Evolutionary conservation across 495 filamentous ascomycete genomes (phyloP).

Genomic region (Xylaria cubensis): DNA sequence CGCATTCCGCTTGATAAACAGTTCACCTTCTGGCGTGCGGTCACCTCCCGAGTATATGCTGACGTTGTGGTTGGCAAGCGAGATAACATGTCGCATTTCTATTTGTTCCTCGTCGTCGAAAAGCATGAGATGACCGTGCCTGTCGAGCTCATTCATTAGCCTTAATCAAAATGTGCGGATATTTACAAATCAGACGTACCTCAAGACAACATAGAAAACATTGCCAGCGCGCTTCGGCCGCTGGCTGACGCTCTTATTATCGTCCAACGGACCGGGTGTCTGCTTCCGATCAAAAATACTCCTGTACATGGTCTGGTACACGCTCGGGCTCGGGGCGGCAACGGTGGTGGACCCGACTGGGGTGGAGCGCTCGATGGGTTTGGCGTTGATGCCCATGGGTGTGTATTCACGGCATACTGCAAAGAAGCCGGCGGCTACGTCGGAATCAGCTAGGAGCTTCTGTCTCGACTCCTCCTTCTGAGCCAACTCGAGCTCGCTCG

Average conservation of each 20-base stretch:
- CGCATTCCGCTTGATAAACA: constrained; percentile 95
- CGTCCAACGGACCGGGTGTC: constrained; percentile 55
- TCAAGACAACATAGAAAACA: constrained; percentile 91
- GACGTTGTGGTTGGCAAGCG: constrained; percentile 84
- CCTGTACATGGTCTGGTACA: constrained; percentile 97
- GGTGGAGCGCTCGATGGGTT: constrained; percentile 86
- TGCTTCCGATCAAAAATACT: constrained; percentile 90
- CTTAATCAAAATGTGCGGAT: neutral
- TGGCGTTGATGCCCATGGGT: constrained; percentile 87
- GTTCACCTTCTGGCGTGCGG: constrained; percentile 84
- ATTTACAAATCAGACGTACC: constrained; percentile 57
- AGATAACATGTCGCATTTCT: constrained; percentile 94
- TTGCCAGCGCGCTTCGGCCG: constrained; percentile 77
- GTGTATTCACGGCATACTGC: constrained; percentile 92
- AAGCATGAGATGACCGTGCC: constrained; percentile 95
- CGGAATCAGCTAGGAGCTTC: constrained; percentile 62
- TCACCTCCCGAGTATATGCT: constrained; percentile 84
- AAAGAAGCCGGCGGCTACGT: constrained; percentile 92
- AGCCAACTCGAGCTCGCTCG: constrained; percentile 51
- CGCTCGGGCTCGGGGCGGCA: constrained; percentile 80
- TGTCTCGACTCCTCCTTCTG: constrained; percentile 55
- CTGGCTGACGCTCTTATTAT: constrained; percentile 57
- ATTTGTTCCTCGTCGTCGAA: constrained; percentile 90
- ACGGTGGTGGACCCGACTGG: constrained; percentile 72
- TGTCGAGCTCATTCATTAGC: constrained; percentile 40